These are phyloP conservation scores for Sphaceloma murrayae DNA, from an alignment of 2,329 filamentous ascomycete species.

Conservation along the genomic window DNA sequence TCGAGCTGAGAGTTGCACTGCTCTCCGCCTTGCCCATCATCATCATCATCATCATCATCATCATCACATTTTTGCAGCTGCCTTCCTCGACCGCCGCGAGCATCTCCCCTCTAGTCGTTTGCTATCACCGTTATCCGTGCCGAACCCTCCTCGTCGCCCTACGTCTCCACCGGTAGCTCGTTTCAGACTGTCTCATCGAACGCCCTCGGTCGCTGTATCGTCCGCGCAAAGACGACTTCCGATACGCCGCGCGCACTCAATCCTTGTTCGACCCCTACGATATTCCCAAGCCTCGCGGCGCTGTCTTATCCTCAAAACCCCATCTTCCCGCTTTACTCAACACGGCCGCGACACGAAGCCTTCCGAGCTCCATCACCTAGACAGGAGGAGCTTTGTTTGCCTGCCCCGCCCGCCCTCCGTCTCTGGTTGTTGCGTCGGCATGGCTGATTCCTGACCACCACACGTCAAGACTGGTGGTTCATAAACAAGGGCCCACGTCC, in stretches of 20 bases:
- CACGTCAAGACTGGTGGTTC: conserved; percentile 1
- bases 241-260: conserved; percentile 4
- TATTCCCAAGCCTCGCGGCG: not conserved
- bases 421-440: conserved; percentile 5
- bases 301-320: not conserved
- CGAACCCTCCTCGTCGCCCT: conserved; percentile 12
- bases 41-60: no score
- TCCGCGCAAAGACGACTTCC: conserved; percentile 7
- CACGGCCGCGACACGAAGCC: not conserved
- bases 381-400: conserved; percentile 13
- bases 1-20: no score
- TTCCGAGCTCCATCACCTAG: conserved; percentile 3
- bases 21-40: no score
- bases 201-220: conserved; percentile 13
- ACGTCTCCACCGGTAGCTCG: conserved; percentile 16
- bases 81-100: not conserved
- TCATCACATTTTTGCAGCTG: not conserved
- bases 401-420: not conserved
- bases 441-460: conserved; percentile 13
- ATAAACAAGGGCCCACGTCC: conserved; percentile 4
- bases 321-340: not conserved
- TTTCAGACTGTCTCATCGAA: conserved; percentile 17
- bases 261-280: not conserved
- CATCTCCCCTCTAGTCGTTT: not conserved
- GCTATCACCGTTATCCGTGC: conserved; percentile 15